Evolutionary conservation across 2,329 filamentous ascomycete genomes (phyloP).

Genomic region (Venturia pyrina): DNA sequence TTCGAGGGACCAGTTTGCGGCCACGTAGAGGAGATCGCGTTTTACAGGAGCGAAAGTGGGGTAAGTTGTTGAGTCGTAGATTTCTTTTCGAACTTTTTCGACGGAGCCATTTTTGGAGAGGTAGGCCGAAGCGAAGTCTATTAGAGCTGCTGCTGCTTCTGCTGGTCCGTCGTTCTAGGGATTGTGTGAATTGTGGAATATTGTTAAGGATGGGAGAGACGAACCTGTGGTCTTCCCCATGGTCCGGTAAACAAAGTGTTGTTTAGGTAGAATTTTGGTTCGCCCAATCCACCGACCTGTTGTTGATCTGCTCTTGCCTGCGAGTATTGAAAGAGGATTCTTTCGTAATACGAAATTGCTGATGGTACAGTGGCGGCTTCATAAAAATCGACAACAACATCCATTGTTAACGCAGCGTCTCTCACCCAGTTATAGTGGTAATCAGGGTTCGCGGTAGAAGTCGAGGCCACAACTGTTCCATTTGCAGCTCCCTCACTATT

Average conservation of each 20-base stretch:
- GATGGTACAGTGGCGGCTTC: constrained; percentile 20
- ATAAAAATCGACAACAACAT: constrained; percentile 31
- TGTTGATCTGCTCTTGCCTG: constrained; percentile 25
- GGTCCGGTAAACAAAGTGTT: constrained; percentile 26
- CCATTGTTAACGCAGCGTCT: constrained; percentile 34
- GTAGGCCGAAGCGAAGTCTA: constrained; percentile 24
- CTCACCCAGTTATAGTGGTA: constrained; percentile 27
- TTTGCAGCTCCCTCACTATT: constrained; percentile 21
- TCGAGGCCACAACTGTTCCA: constrained; percentile 23
- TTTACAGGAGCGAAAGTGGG: constrained; percentile 31
- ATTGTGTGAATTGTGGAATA: background rate
- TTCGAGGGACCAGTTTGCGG: constrained; percentile 30
- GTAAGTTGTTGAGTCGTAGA: constrained; percentile 20
- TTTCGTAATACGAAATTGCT: constrained; percentile 18
- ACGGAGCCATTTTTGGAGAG: constrained; percentile 16
- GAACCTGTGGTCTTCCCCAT: constrained; percentile 32
- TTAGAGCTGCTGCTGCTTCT: constrained; percentile 32
- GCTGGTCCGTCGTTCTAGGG: constrained; percentile 31
- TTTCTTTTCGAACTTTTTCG: constrained; percentile 25
- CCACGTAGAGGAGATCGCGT: constrained; percentile 34
- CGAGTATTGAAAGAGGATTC: constrained; percentile 28
- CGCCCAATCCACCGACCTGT: constrained; percentile 29
- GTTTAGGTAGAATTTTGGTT: constrained; percentile 33
- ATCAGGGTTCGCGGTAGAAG: constrained; percentile 21
- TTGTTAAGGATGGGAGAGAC: background rate